Base-by-base conservation (phyloP, 2,329 filamentous ascomycete genomes). In the Penicillium sp. region DNA sequence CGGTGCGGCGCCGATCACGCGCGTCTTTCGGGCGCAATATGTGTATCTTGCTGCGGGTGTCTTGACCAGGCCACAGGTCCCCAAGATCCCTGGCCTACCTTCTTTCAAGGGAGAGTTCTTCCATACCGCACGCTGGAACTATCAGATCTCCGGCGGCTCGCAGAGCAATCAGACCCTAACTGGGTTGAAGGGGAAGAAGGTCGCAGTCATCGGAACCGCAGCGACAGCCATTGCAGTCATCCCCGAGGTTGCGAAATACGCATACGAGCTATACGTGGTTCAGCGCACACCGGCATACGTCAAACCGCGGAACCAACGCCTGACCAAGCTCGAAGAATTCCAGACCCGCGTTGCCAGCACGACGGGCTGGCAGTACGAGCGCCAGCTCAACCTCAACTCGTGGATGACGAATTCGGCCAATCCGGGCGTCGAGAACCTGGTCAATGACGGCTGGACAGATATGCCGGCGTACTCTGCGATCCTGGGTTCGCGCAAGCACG, bases 191-290 rank as follows among this genome's bases (percentile, higher is more conserved):
- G 38, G 51, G 13, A 54, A 54, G 51, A 71, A 69, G 8, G 78
- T 83, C 5, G 81, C 70, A 2, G 73, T 82, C 48, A 74, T 83
- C 41, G 81, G 81, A 2, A 83, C 79, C 0, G 81, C 80, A 9
- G 79, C 80, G 13, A 79, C 80, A 13, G 78, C 76, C 0, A 67
- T 82, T 7, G 79, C 82, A 63, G 17, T 57, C 67, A 69, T 82
- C 1, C 80, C 79, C 7, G 67, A 76, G 8, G 60, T 54, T 2
- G 51, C 51, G 0, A 54, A 54, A 5, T 45, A 23, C 13, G 15
- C 35, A 2, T 17, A 19, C 3, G 51, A 54, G 15, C 35, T 54
- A 3, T 54, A 54, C n/a, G 51, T 54, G 3, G 19, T 54, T 6
- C 51, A 54, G 31, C 35, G 51, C 0, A 54, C 51, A 4, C 51